These are phyloP conservation scores for Chalciporus chontae DNA, from an alignment of 768 basidiomycete genomes.

Conservation along the genomic window DNA sequence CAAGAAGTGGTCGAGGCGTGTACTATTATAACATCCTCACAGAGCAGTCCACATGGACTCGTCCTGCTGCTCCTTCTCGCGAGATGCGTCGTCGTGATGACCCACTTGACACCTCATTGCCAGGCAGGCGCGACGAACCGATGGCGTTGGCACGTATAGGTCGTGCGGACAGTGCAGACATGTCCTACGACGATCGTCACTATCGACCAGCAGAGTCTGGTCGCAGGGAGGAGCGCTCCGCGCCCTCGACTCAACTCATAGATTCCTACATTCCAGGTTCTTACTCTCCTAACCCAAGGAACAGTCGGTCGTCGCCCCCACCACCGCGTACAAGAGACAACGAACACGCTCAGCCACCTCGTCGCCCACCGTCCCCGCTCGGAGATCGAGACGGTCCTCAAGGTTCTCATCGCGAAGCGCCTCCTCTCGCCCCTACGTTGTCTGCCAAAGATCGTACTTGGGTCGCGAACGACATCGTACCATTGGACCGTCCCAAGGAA, in stretches of 20 bases:
- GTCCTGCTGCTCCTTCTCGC: conserved; percentile 38
- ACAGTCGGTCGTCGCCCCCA: conserved; percentile 19
- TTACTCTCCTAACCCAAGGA: conserved; percentile 23
- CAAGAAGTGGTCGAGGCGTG: conserved; percentile 43
- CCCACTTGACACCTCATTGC: conserved; percentile 22
- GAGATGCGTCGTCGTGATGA: conserved; percentile 28
- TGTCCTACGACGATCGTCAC: conserved; percentile 61
- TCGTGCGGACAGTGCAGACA: conserved; percentile 27
- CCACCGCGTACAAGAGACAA: conserved; percentile 24
- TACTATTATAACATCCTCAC: conserved; percentile 63
- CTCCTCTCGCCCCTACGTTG: conserved; percentile 11
- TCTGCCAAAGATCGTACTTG: conserved; percentile 27
- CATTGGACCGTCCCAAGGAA: conserved; percentile 21
- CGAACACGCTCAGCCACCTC: conserved; percentile 19
- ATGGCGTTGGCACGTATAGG: conserved; percentile 24
- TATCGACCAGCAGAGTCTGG: conserved; percentile 49
- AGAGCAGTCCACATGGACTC: conserved; percentile 54
- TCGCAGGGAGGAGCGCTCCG: conserved; percentile 28
- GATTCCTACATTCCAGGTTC: conserved; percentile 29
- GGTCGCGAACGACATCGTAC: conserved; percentile 11
- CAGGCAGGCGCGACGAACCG: conserved; percentile 21
- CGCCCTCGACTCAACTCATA: conserved; percentile 17
- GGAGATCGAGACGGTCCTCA: conserved; percentile 22
- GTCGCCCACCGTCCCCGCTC: conserved; percentile 23
- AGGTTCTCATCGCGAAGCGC: conserved; percentile 19